A percentile compares a stretch with the other conserved stretches of the same genome.
Conservation (phyloP, 2,329 filamentous ascomycete species). For the Pochonia chlamydosporia region DNA sequence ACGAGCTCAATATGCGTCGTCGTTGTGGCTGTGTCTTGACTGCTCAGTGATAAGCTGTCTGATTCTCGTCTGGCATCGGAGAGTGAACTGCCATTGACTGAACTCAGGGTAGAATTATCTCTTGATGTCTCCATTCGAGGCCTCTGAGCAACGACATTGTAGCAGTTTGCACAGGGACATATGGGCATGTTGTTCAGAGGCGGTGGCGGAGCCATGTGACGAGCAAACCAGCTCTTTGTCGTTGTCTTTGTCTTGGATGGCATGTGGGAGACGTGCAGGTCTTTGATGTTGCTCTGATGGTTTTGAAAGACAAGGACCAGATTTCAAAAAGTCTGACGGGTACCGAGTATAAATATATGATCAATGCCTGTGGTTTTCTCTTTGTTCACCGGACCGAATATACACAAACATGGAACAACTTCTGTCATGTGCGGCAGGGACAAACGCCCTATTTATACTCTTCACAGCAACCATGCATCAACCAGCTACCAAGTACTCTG, state of each 20-base stretch:
- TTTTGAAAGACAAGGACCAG: neutral
- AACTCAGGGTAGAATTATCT: neutral
- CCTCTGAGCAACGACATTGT: constrained; percentile 8
- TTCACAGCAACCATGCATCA: neutral
- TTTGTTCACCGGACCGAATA: neutral
- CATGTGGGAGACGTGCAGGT: constrained; percentile 19
- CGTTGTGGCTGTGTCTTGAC: neutral
- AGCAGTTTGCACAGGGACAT: constrained; percentile 27
- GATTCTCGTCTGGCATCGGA: neutral
- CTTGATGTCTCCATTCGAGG: neutral
- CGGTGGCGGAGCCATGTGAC: constrained; percentile 33
- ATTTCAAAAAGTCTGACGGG: too few relatives aligned
- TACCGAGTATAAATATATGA: neutral
- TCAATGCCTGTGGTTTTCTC: too few relatives aligned
- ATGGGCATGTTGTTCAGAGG: constrained; percentile 26
- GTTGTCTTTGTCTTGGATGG: constrained; percentile 24
- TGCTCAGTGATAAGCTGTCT: neutral
- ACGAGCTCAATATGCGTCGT: constrained; percentile 7
- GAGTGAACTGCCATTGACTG: neutral
- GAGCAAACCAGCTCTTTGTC: constrained; percentile 31
- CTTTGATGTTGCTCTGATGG: neutral
- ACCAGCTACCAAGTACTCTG: neutral
- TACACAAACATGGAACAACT: neutral
- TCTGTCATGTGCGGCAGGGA: neutral
- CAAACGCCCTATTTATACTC: neutral